A percentile compares a stretch with the other conserved stretches of the same genome.
These are phyloP conservation scores for Rutstroemia sp. DNA, from an alignment of 2,329 filamentous ascomycete genomes.

Conservation along the genomic window DNA sequence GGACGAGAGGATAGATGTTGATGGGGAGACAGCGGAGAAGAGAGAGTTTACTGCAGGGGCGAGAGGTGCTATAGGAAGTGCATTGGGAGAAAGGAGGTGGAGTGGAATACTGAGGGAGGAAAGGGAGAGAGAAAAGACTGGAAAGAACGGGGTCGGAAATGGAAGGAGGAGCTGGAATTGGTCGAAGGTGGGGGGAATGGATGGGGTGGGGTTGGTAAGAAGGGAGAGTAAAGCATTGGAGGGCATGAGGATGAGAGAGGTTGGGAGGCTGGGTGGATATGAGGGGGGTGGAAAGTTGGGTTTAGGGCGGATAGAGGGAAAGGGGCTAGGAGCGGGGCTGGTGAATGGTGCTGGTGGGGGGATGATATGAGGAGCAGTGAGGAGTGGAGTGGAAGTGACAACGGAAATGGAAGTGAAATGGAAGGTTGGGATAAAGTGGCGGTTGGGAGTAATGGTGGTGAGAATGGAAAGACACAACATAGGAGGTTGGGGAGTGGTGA, in stretches of 20 bases:
- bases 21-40: constrained; percentile 14
- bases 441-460: not conserved
- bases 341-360: not conserved
- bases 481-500: not conserved
- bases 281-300: not conserved
- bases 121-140: not conserved
- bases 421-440: not conserved
- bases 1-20: constrained; percentile 12
- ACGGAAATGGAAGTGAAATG: not conserved
- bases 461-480: not conserved
- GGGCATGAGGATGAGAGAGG: constrained; percentile 5
- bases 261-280: not conserved
- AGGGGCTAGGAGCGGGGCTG: not conserved
- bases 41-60: constrained; percentile 15
- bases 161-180: constrained; percentile 6
- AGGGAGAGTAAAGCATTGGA: not conserved
- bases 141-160: not conserved
- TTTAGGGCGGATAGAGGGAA: not conserved
- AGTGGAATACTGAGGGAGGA: not conserved
- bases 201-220: not conserved
- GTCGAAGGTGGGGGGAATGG: constrained; percentile 1
- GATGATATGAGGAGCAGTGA: not conserved
- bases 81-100: not conserved
- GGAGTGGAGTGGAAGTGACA: not conserved
- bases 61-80: not conserved